A percentile compares a stretch with the other conserved stretches of the same genome.
These are phyloP conservation scores for Bruguiera hainesii DNA, from an alignment of 441 rosid species.

Conservation along the genomic window DNA sequence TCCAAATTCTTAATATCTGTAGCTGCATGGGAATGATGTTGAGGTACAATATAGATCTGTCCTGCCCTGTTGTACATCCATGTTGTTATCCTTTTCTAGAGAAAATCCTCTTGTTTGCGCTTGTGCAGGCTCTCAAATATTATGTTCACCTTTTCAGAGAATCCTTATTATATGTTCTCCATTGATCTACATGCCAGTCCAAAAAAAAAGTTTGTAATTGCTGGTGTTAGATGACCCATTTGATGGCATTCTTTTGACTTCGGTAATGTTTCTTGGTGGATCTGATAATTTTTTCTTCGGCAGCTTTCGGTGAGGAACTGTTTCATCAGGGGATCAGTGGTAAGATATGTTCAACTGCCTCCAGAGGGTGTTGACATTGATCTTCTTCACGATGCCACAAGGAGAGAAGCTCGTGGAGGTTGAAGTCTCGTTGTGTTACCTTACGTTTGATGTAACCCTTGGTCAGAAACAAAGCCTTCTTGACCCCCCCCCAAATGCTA, in stretches of 20 bases:
- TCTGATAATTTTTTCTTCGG: constrained; percentile 14
- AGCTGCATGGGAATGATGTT: too few relatives aligned
- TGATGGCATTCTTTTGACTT: neutral
- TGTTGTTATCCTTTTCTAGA: too few relatives aligned
- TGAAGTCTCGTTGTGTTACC: constrained; percentile 28
- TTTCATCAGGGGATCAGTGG: constrained; percentile 97
- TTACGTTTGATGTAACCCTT: constrained; percentile 20
- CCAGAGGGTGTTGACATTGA: constrained; percentile 96
- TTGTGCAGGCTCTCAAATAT: too few relatives aligned
- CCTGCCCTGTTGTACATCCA: too few relatives aligned
- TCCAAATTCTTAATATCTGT: too few relatives aligned
- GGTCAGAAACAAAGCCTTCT: constrained; percentile 20
- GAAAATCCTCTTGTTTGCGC: too few relatives aligned
- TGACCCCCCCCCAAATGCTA: constrained; percentile 10
- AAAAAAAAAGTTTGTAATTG: too few relatives aligned
- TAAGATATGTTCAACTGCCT: constrained; percentile 92
- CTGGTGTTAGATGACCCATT: neutral
- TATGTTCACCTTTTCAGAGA: too few relatives aligned
- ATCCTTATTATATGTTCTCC: too few relatives aligned
- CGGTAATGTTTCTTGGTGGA: neutral
- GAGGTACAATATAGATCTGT: too few relatives aligned
- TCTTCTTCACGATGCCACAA: constrained; percentile 93
- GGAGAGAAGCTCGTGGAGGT: constrained; percentile 99
- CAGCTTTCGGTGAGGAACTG: constrained; percentile 99
- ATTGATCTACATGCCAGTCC: too few relatives aligned